A percentile compares a stretch with the other conserved stretches of the same genome.
These are phyloP conservation scores for Isabelozyma pseudorhagii DNA, from an alignment of 805 yeast species.

Conservation along the genomic window DNA sequence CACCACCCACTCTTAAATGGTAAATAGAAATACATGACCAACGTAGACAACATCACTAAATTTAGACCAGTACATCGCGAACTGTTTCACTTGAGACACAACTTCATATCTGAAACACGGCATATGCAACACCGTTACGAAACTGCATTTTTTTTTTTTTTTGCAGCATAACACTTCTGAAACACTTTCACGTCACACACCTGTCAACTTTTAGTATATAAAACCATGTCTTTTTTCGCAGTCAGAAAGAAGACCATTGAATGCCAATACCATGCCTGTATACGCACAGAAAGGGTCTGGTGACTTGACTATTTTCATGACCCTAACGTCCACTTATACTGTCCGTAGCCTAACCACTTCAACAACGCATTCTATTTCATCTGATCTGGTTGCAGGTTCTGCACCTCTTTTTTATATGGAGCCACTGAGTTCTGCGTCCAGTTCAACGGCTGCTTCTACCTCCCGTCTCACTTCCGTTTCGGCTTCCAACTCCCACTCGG, in stretches of 20 bases:
- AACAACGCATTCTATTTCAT: not conserved
- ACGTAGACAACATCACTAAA: not conserved
- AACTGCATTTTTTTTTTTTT: not conserved
- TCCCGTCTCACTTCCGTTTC: not conserved
- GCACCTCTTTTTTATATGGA: no score
- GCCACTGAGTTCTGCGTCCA: no score
- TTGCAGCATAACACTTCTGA: not conserved
- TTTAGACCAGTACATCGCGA: no score
- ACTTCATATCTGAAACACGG: no score
- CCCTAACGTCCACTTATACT: conserved; percentile 10
- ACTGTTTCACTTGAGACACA: no score
- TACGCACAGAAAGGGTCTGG: not conserved
- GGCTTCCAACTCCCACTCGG: not conserved
- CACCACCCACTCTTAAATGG: not conserved
- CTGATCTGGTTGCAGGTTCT: no score
- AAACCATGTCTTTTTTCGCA: not conserved
- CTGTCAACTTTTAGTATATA: no score
- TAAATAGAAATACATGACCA: not conserved
- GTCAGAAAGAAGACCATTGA: no score
- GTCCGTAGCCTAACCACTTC: not conserved
- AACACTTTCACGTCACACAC: not conserved
- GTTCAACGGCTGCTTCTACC: no score
- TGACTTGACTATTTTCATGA: conserved; percentile 8
- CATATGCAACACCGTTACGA: not conserved
- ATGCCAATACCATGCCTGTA: not conserved